phyloP scores from a whole-genome alignment of 2,329 filamentous ascomycete species.

The Paracorniculantispora psalliotae region DNA sequence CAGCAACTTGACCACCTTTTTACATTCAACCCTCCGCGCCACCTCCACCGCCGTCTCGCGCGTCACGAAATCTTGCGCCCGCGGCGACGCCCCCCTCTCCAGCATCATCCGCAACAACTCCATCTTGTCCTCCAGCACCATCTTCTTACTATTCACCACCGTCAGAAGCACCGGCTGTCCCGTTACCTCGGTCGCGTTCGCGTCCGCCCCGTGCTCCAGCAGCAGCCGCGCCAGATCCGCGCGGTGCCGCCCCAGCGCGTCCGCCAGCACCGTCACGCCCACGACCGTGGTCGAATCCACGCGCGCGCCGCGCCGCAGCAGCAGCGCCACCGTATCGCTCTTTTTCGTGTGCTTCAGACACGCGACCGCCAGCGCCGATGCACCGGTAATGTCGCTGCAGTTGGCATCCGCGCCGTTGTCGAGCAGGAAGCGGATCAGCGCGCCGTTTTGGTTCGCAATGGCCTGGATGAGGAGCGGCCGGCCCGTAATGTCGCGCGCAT shows the following conservation, averaged over 20 bases:
- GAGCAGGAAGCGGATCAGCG: slow-evolving; percentile 26
- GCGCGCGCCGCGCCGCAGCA: slow-evolving; percentile 32
- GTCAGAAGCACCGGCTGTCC: slow-evolving; percentile 29
- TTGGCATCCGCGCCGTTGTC: slow-evolving; percentile 32
- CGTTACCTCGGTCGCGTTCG: slow-evolving; percentile 27
- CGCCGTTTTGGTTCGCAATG: slow-evolving; percentile 23
- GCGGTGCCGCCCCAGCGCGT: slow-evolving; percentile 28
- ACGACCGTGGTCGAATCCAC: slow-evolving; percentile 24
- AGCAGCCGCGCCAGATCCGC: slow-evolving; percentile 28
- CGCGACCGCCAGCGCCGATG: slow-evolving; percentile 26
- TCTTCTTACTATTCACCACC: slow-evolving; percentile 24
- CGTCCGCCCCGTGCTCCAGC: slow-evolving; percentile 29
- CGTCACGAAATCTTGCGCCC: slow-evolving; percentile 22
- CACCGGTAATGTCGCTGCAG: neutral
- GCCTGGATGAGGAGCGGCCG: slow-evolving; percentile 25
- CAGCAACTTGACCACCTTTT: neutral
- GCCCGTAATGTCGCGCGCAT: slow-evolving; percentile 22
- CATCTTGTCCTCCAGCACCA: slow-evolving; percentile 22
- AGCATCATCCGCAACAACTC: slow-evolving; percentile 28
- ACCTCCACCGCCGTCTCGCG: slow-evolving; percentile 19
- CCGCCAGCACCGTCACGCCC: slow-evolving; percentile 29
- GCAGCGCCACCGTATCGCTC: slow-evolving; percentile 26
- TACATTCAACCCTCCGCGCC: neutral
- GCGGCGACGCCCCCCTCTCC: slow-evolving; percentile 26
- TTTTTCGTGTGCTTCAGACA: slow-evolving; percentile 22